These are phyloP conservation scores for Daucus carota DNA, from an alignment of 129 eudicot genomes.

Conservation along the genomic window DNA sequence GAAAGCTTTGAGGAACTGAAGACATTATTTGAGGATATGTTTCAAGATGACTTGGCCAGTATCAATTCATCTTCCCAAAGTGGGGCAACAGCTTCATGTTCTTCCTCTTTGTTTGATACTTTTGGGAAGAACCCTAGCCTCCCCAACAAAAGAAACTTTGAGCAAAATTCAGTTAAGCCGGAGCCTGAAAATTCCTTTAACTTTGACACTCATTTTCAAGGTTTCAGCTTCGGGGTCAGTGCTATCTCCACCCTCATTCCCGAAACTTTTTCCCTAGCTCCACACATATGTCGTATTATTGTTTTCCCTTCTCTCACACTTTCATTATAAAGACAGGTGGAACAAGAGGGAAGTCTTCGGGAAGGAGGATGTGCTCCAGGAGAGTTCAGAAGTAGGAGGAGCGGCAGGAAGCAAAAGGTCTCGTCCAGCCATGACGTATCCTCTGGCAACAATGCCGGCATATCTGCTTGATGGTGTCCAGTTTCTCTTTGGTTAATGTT, in stretches of 20 bases:
- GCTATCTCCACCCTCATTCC: neutral
- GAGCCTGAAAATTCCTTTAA: constrained; percentile 20
- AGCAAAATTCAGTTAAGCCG: constrained; percentile 16
- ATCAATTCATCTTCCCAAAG: constrained; percentile 34
- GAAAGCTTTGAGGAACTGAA: constrained; percentile 64
- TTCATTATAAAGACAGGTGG: constrained; percentile 32
- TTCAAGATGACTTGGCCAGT: constrained; percentile 39
- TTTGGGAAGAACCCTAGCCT: constrained; percentile 17
- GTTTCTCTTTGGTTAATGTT: neutral
- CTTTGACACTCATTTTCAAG: constrained; percentile 30
- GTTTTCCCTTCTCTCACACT: neutral
- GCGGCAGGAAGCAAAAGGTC: constrained; percentile 21
- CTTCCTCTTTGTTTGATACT: constrained; percentile 33
- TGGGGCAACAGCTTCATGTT: constrained; percentile 29
- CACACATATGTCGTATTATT: neutral
- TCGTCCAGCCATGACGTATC: constrained; percentile 20
- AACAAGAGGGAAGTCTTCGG: constrained; percentile 16
- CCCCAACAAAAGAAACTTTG: constrained; percentile 42
- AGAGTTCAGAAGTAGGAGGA: constrained; percentile 24
- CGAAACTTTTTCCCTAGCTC: neutral
- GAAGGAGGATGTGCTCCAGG: constrained; percentile 34
- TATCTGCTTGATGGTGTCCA: constrained; percentile 7
- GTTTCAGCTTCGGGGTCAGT: constrained; percentile 56
- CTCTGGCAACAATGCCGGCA: constrained; percentile 3
- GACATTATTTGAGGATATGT: constrained; percentile 60